Conservation (phyloP, 2,329 filamentous ascomycete genomes). For the Elsinoe fawcettii region DNA sequence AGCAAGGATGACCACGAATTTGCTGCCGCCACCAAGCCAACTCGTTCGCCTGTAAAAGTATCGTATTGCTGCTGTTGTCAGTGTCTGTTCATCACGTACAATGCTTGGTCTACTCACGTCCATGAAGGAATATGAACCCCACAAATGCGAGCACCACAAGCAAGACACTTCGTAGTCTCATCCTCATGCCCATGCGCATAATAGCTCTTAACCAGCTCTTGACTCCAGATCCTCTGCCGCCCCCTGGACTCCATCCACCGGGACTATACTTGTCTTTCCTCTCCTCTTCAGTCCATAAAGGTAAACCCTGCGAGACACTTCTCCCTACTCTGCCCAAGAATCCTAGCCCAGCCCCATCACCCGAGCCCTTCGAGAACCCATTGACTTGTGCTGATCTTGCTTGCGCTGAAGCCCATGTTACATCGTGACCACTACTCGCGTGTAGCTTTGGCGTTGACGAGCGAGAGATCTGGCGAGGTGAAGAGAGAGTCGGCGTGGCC, state of each 20-base stretch:
- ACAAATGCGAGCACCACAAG: constrained; percentile 54
- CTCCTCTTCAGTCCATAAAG: constrained; percentile 43
- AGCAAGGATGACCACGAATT: constrained; percentile 86
- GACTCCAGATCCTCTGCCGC: constrained; percentile 31
- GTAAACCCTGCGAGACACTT: constrained; percentile 69
- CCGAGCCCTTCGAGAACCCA: constrained; percentile 61
- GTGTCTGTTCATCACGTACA: not conserved
- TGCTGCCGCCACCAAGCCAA: constrained; percentile 73
- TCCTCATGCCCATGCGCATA: constrained; percentile 52
- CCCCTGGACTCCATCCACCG: not conserved
- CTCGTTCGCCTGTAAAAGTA: constrained; percentile 62
- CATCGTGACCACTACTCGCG: constrained; percentile 49
- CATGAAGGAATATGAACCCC: constrained; percentile 39
- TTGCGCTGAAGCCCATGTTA: constrained; percentile 78
- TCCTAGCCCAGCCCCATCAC: constrained; percentile 67
- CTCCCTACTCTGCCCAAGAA: constrained; percentile 83
- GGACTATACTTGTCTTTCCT: not conserved
- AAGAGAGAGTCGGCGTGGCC: constrained; percentile 74
- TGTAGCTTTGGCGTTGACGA: constrained; percentile 31
- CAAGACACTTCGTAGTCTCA: constrained; percentile 51
- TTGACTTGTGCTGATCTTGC: constrained; percentile 65
- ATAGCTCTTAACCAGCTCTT: constrained; percentile 31
- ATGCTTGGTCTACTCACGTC: not conserved
- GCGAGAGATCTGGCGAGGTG: constrained; percentile 48
- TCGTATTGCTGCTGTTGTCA: constrained; percentile 42